Evolutionary conservation across 2,329 filamentous ascomycete genomes (phyloP).

Genomic region (Huntiella decipiens): DNA sequence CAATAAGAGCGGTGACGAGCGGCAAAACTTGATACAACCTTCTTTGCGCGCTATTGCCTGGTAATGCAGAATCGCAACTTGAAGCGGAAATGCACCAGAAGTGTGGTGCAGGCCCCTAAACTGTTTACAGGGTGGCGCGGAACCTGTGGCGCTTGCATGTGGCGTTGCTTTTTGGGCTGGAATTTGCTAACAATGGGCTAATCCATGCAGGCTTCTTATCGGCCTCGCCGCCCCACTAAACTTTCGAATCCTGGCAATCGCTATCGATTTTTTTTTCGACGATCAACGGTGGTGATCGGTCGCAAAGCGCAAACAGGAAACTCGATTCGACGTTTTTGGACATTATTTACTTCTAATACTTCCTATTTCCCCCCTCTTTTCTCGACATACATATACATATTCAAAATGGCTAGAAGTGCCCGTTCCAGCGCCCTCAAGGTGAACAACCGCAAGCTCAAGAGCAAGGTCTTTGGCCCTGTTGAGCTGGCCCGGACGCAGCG

Average conservation of each 20-base stretch:
- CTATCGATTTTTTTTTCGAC: slow-evolving; percentile 15
- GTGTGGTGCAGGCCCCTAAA: neutral
- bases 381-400: slow-evolving; percentile 9
- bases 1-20: slow-evolving; percentile 1
- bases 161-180: too few species aligned
- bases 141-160: neutral
- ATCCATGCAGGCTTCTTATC: slow-evolving; percentile 4
- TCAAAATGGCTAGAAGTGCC: slow-evolving; percentile 68
- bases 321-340: neutral
- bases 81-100: too few species aligned
- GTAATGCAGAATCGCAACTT: too few species aligned
- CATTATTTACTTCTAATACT: neutral
- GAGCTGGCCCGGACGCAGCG: slow-evolving; percentile 64
- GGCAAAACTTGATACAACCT: neutral
- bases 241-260: slow-evolving; percentile 9
- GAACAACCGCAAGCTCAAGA: slow-evolving; percentile 66
- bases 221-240: slow-evolving; percentile 5
- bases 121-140: neutral
- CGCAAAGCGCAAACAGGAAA: neutral
- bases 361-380: neutral
- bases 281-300: slow-evolving; percentile 1
- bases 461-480: slow-evolving; percentile 65
- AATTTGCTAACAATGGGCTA: too few species aligned
- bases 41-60: too few species aligned
- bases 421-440: slow-evolving; percentile 62